These are phyloP conservation scores for Wickerhamiella lipophila DNA, from an alignment of 805 yeast species.

Conservation along the genomic window DNA sequence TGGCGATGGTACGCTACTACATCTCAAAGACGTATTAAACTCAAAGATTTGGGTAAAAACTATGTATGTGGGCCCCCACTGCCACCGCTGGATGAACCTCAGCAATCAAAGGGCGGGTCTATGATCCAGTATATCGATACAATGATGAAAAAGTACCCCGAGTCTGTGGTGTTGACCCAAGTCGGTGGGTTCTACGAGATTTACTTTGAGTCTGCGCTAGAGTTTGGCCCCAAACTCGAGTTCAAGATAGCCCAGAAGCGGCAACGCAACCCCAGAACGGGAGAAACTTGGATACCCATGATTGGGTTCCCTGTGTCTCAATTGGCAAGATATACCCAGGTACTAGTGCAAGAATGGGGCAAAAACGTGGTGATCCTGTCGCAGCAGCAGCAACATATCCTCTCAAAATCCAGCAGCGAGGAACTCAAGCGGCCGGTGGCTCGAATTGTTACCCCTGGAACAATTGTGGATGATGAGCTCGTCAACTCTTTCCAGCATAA, in stretches of 20 bases:
- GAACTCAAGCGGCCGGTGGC: slow-evolving; percentile 47
- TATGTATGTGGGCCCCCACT: not conserved
- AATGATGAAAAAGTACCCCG: slow-evolving; percentile 36
- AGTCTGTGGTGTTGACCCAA: slow-evolving; percentile 37
- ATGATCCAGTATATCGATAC: slow-evolving; percentile 18
- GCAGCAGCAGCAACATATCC: slow-evolving; percentile 25
- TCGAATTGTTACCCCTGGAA: slow-evolving; percentile 83
- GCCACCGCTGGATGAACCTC: not conserved
- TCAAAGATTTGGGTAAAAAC: not conserved
- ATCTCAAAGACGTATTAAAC: not conserved
- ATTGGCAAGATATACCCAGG: slow-evolving; percentile 57
- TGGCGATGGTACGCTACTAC: not conserved
- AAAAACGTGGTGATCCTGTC: slow-evolving; percentile 74
- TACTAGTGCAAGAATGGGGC: slow-evolving; percentile 57
- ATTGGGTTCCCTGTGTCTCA: slow-evolving; percentile 80
- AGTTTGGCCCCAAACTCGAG: slow-evolving; percentile 56
- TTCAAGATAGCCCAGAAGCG: slow-evolving; percentile 47
- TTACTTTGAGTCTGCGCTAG: slow-evolving; percentile 78
- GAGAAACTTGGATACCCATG: slow-evolving; percentile 35
- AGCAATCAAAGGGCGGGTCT: not conserved
- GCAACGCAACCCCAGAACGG: slow-evolving; percentile 26
- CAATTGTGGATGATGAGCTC: slow-evolving; percentile 78
- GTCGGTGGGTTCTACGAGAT: slow-evolving; percentile 32
- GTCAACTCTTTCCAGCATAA: slow-evolving; percentile 61
- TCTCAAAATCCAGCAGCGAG: slow-evolving; percentile 27